Percentiles rank a stretch among this genome's conserved stretches.
Conservation (phyloP, 148 eudicot species). For the Agrostemma githago region DNA sequence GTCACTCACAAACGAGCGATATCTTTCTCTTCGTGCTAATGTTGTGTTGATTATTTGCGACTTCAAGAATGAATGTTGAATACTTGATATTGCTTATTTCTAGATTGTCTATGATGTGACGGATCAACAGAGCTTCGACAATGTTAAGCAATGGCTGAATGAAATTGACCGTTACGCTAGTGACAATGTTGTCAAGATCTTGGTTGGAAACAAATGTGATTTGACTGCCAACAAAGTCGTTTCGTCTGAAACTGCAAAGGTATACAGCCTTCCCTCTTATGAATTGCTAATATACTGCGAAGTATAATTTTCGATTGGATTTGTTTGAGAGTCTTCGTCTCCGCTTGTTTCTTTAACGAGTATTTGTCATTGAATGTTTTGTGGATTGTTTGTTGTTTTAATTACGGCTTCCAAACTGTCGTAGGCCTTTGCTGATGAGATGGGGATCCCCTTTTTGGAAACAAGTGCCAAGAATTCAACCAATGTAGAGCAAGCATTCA, state of each 20-base stretch:
- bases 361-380: background rate
- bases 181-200: slow-evolving; percentile 46
- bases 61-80: background rate
- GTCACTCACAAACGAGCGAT: background rate
- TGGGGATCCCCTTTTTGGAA: slow-evolving; percentile 48
- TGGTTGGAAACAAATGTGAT: slow-evolving; percentile 44
- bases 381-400: slow-evolving; percentile 2
- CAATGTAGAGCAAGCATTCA: slow-evolving; percentile 44
- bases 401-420: background rate
- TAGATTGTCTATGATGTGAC: slow-evolving; percentile 46
- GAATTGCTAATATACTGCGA: no score
- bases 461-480: slow-evolving; percentile 48
- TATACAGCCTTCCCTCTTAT: background rate
- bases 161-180: slow-evolving; percentile 46
- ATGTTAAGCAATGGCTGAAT: slow-evolving; percentile 44
- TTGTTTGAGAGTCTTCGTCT: background rate
- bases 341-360: background rate
- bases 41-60: background rate
- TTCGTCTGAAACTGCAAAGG: slow-evolving; percentile 40
- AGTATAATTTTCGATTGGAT: background rate
- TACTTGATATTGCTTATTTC: background rate
- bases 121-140: slow-evolving; percentile 44
- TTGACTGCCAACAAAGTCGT: slow-evolving; percentile 42
- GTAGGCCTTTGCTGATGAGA: slow-evolving; percentile 48
- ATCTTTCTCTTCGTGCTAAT: background rate